Conservation (phyloP, 257 asterid genomes). For the Gentiana straminea region DNA sequence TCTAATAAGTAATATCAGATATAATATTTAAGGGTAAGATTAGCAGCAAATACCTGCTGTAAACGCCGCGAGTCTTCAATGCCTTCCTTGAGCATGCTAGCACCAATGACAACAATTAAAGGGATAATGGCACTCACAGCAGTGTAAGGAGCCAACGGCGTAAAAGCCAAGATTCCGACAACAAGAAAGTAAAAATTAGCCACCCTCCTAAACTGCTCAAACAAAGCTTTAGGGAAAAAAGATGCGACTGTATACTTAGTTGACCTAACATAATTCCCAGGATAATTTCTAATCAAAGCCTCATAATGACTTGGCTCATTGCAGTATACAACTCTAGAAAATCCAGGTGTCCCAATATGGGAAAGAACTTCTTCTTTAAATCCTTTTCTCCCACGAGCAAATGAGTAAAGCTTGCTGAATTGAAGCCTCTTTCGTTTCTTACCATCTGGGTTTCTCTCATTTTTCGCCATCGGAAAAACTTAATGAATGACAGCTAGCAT, state of each 20-base stretch:
- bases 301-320: conserved; percentile 55
- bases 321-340: conserved; percentile 72
- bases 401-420: conserved; percentile 73
- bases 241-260: conserved; percentile 75
- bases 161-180: conserved; percentile 60
- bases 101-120: conserved; percentile 55
- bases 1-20: too few relatives aligned
- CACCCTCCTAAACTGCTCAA: conserved; percentile 93
- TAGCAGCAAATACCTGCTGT: conserved; percentile 45
- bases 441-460: conserved; percentile 30
- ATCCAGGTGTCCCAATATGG: conserved; percentile 82
- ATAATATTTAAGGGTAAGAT: not conserved
- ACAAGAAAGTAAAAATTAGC: conserved; percentile 87
- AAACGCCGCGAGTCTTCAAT: conserved; percentile 72
- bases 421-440: conserved; percentile 39
- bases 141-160: conserved; percentile 57
- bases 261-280: conserved; percentile 57
- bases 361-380: conserved; percentile 46
- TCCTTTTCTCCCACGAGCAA: conserved; percentile 41
- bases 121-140: conserved; percentile 70
- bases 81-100: conserved; percentile 76
- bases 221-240: conserved; percentile 77
- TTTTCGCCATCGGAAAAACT: conserved; percentile 7
- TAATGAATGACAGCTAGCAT: not conserved
- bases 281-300: conserved; percentile 30